Percentiles rank a stretch among this genome's conserved stretches.
Evolutionary conservation across 208 protist species (phyloP).

Genomic region (Acanthamoeba pearcei): DNA sequence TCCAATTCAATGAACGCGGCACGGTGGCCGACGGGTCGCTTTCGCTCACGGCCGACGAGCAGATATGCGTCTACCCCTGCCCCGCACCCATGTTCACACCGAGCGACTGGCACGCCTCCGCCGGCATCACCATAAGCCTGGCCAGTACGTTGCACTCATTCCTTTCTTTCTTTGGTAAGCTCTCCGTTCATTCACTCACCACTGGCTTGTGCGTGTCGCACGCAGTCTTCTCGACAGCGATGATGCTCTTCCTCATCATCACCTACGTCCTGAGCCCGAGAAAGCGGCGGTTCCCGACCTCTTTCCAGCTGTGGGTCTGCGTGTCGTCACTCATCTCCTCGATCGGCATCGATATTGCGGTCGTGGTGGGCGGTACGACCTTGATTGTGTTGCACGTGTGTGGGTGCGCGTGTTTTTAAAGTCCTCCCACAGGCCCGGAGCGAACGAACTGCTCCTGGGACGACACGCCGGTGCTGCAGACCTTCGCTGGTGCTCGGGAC

Average conservation of each 20-base stretch:
- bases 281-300: conserved; percentile 26
- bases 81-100: conserved; percentile 7
- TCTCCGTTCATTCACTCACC: neutral
- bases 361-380: neutral
- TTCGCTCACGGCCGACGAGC: neutral
- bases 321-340: conserved; percentile 4
- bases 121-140: neutral
- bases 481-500: neutral
- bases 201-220: too few relatives aligned
- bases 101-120: conserved; percentile 1
- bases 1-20: conserved; percentile 13
- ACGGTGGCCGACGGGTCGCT: neutral
- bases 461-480: conserved; percentile 14
- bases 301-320: conserved; percentile 11
- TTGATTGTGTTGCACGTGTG: neutral
- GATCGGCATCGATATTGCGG: neutral
- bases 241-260: conserved; percentile 39
- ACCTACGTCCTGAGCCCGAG: neutral
- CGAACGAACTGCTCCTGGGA: conserved; percentile 5
- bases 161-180: neutral
- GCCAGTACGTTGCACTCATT: neutral
- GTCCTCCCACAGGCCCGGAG: neutral
- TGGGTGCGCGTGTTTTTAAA: too few relatives aligned
- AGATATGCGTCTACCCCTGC: conserved; percentile 47
- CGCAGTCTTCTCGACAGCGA: neutral